These are phyloP conservation scores for Cadophora luteo-olivacea DNA, from an alignment of 2,329 filamentous ascomycete species.

Conservation along the genomic window DNA sequence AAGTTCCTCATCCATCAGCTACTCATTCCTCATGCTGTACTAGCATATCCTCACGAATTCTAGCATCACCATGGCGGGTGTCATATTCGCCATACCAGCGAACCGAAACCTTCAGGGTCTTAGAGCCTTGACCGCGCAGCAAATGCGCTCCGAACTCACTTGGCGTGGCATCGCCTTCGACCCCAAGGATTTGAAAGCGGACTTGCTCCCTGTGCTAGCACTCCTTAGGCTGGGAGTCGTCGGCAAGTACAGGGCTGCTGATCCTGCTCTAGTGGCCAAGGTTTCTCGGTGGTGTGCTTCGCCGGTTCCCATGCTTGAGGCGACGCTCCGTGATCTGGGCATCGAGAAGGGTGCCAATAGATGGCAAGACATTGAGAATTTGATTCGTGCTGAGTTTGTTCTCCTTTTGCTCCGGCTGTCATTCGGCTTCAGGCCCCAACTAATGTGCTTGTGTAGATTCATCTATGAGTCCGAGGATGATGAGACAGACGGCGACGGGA, in stretches of 20 bases:
- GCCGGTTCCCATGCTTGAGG: not conserved
- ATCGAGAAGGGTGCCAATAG: not conserved
- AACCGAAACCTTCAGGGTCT: not conserved
- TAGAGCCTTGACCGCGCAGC: not conserved
- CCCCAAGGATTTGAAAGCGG: not conserved
- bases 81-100: not conserved
- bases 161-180: not conserved
- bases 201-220: not conserved
- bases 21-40: slow-evolving; percentile 84
- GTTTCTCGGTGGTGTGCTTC: slow-evolving; percentile 2
- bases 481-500: no score
- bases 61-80: not conserved
- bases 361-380: slow-evolving; percentile 7
- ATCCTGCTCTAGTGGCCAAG: slow-evolving; percentile 9
- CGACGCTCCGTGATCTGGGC: not conserved
- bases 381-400: slow-evolving; percentile 13
- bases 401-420: no score
- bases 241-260: not conserved
- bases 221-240: not conserved
- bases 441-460: no score
- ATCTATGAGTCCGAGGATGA: no score
- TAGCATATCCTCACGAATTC: slow-evolving; percentile 56
- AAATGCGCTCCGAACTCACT: not conserved
- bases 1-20: not conserved
- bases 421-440: no score